Percentiles rank a stretch among this genome's conserved stretches.
Conservation (phyloP, 495 filamentous ascomycete genomes). For the Pyrenula aspistea region DNA sequence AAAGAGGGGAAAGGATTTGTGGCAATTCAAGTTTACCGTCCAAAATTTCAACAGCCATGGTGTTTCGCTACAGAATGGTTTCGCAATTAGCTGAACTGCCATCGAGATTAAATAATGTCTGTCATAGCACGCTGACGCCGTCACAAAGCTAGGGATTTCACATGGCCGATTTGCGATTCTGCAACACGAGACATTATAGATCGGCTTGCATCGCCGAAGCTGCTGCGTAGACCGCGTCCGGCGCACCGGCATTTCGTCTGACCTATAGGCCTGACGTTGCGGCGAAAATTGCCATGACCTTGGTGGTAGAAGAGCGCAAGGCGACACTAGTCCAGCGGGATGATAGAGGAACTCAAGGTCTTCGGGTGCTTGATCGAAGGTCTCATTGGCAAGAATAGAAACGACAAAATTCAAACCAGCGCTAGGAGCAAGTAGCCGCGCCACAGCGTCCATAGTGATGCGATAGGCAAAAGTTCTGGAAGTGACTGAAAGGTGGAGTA, state of each 20-base stretch:
- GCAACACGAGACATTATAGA: not conserved
- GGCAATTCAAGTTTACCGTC: not conserved
- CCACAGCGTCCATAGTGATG: no score
- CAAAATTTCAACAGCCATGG: not conserved
- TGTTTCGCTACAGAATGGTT: not conserved
- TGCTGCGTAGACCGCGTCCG: not conserved
- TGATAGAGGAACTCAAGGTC: no score
- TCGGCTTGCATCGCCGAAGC: no score
- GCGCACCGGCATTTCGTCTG: not conserved
- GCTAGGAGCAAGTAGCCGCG: no score
- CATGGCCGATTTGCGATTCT: not conserved
- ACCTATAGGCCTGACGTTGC: not conserved
- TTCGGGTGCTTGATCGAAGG: no score
- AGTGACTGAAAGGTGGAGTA: no score
- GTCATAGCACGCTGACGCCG: not conserved
- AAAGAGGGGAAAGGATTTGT: not conserved
- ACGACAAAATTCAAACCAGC: no score
- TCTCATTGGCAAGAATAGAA: no score
- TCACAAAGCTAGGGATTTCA: not conserved
- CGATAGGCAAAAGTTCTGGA: no score
- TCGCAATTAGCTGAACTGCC: not conserved
- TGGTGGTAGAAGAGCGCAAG: no score
- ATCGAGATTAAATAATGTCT: not conserved
- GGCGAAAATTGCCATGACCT: no score
- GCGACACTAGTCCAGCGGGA: no score